Conservation (phyloP, 1,284 basidiomycete genomes). For the Xerocomus tenax region DNA sequence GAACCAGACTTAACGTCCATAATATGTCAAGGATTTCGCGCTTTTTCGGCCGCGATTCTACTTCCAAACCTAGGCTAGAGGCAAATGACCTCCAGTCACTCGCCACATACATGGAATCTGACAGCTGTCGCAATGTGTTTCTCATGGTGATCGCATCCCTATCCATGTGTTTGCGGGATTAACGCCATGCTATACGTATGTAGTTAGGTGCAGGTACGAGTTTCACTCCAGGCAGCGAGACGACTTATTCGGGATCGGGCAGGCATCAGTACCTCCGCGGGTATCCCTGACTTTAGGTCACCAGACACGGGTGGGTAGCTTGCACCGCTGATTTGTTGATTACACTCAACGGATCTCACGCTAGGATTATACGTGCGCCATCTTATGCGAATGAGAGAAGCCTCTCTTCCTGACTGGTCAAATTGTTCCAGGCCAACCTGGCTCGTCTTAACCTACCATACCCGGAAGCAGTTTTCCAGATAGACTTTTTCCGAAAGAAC, state of each 20-base stretch:
- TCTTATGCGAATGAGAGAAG: neutral
- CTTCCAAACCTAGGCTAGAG: slow-evolving; percentile 23
- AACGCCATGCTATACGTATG: neutral
- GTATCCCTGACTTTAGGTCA: slow-evolving; percentile 75
- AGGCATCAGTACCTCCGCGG: slow-evolving; percentile 73
- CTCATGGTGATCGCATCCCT: slow-evolving; percentile 50
- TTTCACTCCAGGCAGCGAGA: neutral
- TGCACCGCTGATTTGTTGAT: neutral
- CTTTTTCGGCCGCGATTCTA: slow-evolving; percentile 1
- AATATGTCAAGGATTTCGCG: slow-evolving; percentile 16
- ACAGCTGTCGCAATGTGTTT: slow-evolving; percentile 56
- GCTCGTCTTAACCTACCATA: slow-evolving; percentile 64
- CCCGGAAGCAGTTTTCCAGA: slow-evolving; percentile 77
- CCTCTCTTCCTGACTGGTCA: neutral
- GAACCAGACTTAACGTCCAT: neutral
- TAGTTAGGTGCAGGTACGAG: slow-evolving; percentile 56
- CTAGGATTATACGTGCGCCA: slow-evolving; percentile 46
- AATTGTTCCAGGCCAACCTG: slow-evolving; percentile 53
- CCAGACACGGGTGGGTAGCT: slow-evolving; percentile 55
- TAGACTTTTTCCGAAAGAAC: slow-evolving; percentile 62
- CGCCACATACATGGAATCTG: slow-evolving; percentile 61
- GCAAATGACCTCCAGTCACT: slow-evolving; percentile 39
- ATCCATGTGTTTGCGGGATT: slow-evolving; percentile 4
- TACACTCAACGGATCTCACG: neutral
- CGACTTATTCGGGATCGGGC: slow-evolving; percentile 4